A percentile compares a stretch with the other conserved stretches of the same genome.
phyloP scores from a whole-genome alignment of 225 moss, liverwort and hornwort genomes.

The Antitrichia curtipendula region DNA sequence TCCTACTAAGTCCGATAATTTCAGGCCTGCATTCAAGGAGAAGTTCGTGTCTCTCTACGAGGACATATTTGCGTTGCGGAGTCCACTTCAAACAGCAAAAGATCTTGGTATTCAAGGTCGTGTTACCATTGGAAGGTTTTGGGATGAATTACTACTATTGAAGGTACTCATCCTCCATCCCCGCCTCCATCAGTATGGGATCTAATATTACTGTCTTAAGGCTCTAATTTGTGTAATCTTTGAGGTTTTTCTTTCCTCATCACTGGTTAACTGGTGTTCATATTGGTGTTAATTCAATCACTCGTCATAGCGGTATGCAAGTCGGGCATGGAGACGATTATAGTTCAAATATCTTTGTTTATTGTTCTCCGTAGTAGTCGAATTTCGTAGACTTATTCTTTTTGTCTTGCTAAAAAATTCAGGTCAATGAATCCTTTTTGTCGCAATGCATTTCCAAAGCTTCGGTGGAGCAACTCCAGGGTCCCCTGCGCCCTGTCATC shows the following conservation, averaged over 20 bases:
- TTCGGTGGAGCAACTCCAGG: conserved; percentile 80
- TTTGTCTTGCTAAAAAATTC: background rate
- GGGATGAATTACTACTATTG: conserved; percentile 78
- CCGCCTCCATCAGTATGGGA: background rate
- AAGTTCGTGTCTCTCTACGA: conserved; percentile 82
- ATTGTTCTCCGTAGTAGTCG: background rate
- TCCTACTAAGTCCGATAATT: conserved; percentile 46
- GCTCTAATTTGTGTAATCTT: background rate
- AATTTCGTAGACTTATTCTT: background rate
- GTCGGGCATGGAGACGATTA: background rate
- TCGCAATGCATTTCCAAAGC: conserved; percentile 69
- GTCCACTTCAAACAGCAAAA: conserved; percentile 72
- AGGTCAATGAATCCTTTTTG: conserved; percentile 82
- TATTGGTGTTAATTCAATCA: background rate
- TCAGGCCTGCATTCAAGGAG: conserved; percentile 68
- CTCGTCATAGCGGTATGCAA: background rate
- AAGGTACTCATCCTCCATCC: conserved; percentile 35
- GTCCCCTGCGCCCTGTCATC: conserved; percentile 54
- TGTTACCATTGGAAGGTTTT: conserved; percentile 59
- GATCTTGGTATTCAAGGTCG: conserved; percentile 84
- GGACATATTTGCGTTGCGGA: conserved; percentile 70
- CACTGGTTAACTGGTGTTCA: background rate
- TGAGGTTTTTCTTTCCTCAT: background rate
- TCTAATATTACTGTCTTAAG: background rate
- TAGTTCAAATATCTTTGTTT: background rate